These are phyloP conservation scores for Mallotus nudiflorus DNA, from an alignment of 345 rosid species.

Conservation along the genomic window DNA sequence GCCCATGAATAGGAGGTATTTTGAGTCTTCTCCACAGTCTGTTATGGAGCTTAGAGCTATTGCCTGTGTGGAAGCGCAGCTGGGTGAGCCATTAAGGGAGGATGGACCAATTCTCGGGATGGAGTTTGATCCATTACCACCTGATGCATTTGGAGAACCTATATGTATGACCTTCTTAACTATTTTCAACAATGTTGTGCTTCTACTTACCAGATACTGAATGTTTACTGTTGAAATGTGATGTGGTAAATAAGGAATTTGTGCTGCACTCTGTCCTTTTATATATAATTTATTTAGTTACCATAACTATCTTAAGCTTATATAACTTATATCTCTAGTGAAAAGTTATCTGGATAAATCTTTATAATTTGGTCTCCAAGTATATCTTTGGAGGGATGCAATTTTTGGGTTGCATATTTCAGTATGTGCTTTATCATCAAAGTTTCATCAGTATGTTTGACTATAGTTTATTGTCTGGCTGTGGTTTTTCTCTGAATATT, in stretches of 20 bases:
- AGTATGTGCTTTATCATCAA: background rate
- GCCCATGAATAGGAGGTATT: conserved; percentile 43
- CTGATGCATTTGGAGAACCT: conserved; percentile 89
- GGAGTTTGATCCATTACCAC: conserved; percentile 97
- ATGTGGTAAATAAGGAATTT: background rate
- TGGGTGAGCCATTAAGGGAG: conserved; percentile 94
- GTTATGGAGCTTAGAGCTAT: conserved; percentile 83
- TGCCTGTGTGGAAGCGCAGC: conserved; percentile 88
- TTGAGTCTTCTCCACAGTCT: conserved; percentile 65
- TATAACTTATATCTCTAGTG: background rate
- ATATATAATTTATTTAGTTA: background rate
- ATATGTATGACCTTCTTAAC: conserved; percentile 51
- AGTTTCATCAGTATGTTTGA: background rate
- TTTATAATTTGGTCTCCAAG: background rate
- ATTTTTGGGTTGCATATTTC: background rate
- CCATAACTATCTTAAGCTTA: background rate
- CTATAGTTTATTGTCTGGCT: background rate
- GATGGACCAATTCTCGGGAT: conserved; percentile 96
- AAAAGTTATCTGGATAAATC: background rate
- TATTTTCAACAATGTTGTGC: background rate
- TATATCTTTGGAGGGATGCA: background rate
- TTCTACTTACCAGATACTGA: background rate
- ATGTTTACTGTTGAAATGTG: background rate
- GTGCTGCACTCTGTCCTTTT: background rate
- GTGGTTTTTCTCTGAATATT: background rate